phyloP scores from a whole-genome alignment of 495 filamentous ascomycete species.

The Pseudomonodictys pantanalensis region DNA sequence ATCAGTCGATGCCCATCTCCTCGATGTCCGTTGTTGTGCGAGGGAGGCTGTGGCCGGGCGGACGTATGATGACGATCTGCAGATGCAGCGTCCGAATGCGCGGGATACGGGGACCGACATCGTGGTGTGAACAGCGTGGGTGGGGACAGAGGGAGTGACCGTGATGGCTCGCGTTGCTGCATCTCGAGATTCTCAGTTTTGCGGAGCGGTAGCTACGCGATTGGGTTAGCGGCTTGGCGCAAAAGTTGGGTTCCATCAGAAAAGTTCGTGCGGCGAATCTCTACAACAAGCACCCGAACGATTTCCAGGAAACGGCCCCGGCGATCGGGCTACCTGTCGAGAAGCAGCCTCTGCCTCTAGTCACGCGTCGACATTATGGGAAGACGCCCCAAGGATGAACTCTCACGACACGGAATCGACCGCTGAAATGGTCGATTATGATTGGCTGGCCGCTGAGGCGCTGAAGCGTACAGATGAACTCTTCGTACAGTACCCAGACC shows the following conservation, averaged over 20 bases:
- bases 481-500: constrained; percentile 64
- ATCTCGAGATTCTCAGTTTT: constrained; percentile 14
- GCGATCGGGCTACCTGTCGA: too few species aligned
- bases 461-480: constrained; percentile 65
- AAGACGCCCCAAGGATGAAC: constrained; percentile 18
- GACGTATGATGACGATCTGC: constrained; percentile 31
- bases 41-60: constrained; percentile 22
- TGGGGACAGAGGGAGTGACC: not conserved
- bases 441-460: constrained; percentile 41
- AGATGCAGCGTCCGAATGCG: constrained; percentile 58
- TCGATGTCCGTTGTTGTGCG: constrained; percentile 35
- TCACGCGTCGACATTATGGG: constrained; percentile 28
- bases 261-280: not conserved
- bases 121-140: constrained; percentile 2
- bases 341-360: too few species aligned
- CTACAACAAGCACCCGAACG: too few species aligned
- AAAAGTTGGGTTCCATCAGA: constrained; percentile 22
- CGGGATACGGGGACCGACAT: constrained; percentile 61
- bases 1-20: constrained; percentile 73
- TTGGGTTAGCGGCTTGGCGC: constrained; percentile 37
- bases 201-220: constrained; percentile 1
- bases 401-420: too few species aligned
- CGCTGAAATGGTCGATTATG: constrained; percentile 14
- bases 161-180: not conserved
- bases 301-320: too few species aligned